Percentiles rank a stretch among this genome's conserved stretches.
Evolutionary conservation across 345 rosid species (phyloP).

Genomic region (Mallotus nudiflorus): DNA sequence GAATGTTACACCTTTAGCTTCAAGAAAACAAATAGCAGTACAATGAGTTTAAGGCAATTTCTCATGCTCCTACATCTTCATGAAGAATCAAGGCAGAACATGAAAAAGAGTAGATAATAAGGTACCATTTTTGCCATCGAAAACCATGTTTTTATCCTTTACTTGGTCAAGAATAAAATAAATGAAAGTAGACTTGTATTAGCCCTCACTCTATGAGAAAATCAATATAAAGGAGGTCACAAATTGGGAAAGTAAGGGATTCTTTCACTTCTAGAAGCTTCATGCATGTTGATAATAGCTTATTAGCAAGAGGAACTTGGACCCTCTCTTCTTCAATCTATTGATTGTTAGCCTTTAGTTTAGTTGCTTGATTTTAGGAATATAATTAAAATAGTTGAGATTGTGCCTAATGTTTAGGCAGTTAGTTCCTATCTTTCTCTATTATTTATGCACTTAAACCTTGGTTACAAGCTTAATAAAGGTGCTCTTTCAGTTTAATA

Average conservation of each 20-base stretch:
- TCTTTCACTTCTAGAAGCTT: conserved; percentile 92
- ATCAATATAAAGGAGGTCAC: conserved; percentile 82
- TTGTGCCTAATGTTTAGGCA: too few relatives aligned
- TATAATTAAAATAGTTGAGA: too few relatives aligned
- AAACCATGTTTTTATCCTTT: conserved; percentile 51
- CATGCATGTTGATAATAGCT: conserved; percentile 76
- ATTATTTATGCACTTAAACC: too few relatives aligned
- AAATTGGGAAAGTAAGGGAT: conserved; percentile 81
- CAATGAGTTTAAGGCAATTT: conserved; percentile 76
- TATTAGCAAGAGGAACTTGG: conserved; percentile 84
- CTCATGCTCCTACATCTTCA: conserved; percentile 83
- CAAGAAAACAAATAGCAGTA: conserved; percentile 79
- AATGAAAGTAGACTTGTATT: conserved; percentile 70
- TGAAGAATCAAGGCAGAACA: conserved; percentile 89
- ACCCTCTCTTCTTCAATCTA: conserved; percentile 70
- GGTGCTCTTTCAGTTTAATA: too few relatives aligned
- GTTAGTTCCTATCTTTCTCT: too few relatives aligned
- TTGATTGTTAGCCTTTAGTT: conserved; percentile 41
- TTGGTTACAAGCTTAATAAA: too few relatives aligned
- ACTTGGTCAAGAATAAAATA: conserved; percentile 72
- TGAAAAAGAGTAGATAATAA: conserved; percentile 69
- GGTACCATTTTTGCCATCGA: conserved; percentile 53
- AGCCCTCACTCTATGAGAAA: conserved; percentile 85
- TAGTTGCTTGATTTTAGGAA: conserved; percentile 51
- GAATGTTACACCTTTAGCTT: conserved; percentile 81